Evolutionary conservation across 179 eudicot genomes (phyloP).

Genomic region (Sideroxylon spinosum): DNA sequence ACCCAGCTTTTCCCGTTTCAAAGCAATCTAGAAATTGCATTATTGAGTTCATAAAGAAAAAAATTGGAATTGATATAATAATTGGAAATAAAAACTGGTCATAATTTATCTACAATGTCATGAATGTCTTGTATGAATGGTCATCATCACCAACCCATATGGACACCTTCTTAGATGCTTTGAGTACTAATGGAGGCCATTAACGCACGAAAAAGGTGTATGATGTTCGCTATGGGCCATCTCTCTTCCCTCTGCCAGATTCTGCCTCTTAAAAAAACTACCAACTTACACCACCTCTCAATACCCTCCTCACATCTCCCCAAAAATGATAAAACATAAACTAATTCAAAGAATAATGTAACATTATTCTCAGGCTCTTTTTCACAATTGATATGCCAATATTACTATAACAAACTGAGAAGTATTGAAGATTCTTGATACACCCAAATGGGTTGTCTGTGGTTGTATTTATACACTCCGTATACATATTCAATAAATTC

Average conservation of each 20-base stretch:
- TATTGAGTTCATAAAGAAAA: not conserved
- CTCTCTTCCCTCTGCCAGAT: not conserved
- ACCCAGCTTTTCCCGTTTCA: slow-evolving; percentile 75
- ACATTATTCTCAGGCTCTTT: not conserved
- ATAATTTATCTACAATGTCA: not conserved
- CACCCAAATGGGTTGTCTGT: too few relatives aligned
- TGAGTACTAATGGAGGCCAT: not conserved
- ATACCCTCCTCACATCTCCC: not conserved
- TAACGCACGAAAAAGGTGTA: not conserved
- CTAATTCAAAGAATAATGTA: not conserved
- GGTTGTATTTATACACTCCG: too few relatives aligned
- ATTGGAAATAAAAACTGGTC: not conserved
- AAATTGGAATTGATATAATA: not conserved
- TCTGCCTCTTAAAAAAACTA: not conserved
- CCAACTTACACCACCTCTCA: not conserved
- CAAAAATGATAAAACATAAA: not conserved
- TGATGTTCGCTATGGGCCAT: not conserved
- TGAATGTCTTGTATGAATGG: not conserved
- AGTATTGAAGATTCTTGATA: too few relatives aligned
- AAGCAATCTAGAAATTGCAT: slow-evolving; percentile 58
- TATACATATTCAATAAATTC: too few relatives aligned
- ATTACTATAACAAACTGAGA: too few relatives aligned
- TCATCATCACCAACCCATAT: slow-evolving; percentile 3
- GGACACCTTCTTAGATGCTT: not conserved
- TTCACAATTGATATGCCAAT: not conserved